Percentiles rank a stretch among this genome's conserved stretches.
Evolutionary conservation across 768 basidiomycete species (phyloP).

Genomic region (Mycena floridula): DNA sequence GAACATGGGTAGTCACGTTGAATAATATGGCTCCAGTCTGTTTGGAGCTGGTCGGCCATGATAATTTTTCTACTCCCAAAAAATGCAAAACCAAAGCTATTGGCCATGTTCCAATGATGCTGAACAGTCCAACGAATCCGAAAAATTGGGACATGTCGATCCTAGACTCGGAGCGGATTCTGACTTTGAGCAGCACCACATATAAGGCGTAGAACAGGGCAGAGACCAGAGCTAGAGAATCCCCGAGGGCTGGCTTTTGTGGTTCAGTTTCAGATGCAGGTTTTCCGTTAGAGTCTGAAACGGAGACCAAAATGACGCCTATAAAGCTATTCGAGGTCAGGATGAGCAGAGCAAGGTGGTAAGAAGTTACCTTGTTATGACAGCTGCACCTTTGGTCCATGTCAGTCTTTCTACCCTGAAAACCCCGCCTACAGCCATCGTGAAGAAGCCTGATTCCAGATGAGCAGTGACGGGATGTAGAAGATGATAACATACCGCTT

Average conservation of each 20-base stretch:
- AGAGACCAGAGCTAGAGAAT: conserved; percentile 70
- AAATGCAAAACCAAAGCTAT: conserved; percentile 73
- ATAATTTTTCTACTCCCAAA: conserved; percentile 65
- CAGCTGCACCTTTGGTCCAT: conserved; percentile 66
- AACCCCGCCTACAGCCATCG: conserved; percentile 74
- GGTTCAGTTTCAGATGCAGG: conserved; percentile 15
- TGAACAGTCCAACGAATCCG: conserved; percentile 89
- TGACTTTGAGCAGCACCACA: conserved; percentile 84
- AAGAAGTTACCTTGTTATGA: conserved; percentile 59
- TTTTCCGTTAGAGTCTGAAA: conserved; percentile 59
- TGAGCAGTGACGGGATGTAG: too few species aligned
- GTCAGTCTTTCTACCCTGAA: conserved; percentile 79
- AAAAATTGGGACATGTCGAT: conserved; percentile 95
- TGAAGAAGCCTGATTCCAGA: conserved; percentile 95
- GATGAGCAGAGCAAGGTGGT: too few species aligned
- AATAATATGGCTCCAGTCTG: conserved; percentile 44
- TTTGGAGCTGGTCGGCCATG: conserved; percentile 51
- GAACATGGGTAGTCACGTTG: conserved; percentile 40
- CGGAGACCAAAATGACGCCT: conserved; percentile 84
- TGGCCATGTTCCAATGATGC: conserved; percentile 71
- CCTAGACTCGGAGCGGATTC: conserved; percentile 72
- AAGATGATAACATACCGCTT: conserved; percentile 55
- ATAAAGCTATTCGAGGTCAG: too few species aligned
- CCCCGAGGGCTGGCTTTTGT: conserved; percentile 46
- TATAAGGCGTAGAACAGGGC: conserved; percentile 88